These are phyloP conservation scores for Chenopodium album DNA, from an alignment of 148 eudicot genomes.

Conservation along the genomic window DNA sequence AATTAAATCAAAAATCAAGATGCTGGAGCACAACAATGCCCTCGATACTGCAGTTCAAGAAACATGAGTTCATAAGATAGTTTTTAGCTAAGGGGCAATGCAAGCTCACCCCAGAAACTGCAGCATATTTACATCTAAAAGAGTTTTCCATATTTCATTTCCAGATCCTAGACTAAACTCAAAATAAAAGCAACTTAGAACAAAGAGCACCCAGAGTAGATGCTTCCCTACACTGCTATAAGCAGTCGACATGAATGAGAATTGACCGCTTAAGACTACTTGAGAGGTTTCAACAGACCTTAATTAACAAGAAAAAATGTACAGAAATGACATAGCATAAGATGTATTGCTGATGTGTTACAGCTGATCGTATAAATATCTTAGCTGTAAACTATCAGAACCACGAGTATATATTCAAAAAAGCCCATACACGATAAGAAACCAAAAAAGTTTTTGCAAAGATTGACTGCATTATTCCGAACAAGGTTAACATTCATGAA, in stretches of 20 bases:
- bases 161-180: neutral
- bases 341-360: neutral
- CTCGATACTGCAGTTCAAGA: neutral
- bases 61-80: neutral
- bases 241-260: too few species aligned
- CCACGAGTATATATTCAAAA: neutral
- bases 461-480: neutral
- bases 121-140: neutral
- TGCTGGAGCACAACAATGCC: neutral
- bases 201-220: too few species aligned
- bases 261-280: too few species aligned
- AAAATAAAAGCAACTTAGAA: neutral
- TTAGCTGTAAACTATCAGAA: neutral
- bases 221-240: too few species aligned
- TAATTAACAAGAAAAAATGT: neutral
- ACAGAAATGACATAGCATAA: neutral
- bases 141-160: neutral
- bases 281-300: neutral
- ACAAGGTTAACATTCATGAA: neutral
- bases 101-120: neutral
- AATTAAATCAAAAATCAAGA: conserved; percentile 8
- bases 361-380: neutral
- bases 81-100: too few species aligned
- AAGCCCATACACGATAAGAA: neutral
- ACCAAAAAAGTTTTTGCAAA: neutral